Base-by-base conservation (phyloP, 2,329 filamentous ascomycete species). In the Fusarium mexicanum region DNA sequence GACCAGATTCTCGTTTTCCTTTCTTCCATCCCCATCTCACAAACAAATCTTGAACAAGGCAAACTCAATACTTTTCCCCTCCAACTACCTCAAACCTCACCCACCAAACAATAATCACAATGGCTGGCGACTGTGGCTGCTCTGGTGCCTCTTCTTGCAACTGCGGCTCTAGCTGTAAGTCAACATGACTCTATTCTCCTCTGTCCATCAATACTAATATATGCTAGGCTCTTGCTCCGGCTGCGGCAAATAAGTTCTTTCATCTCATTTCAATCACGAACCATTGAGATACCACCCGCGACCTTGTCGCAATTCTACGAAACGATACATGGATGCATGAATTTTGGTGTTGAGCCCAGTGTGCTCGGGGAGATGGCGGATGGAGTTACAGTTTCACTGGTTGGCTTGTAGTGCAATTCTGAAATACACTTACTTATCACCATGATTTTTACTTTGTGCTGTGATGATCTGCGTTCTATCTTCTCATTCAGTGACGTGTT, bases 121-220 rank as follows among this genome's bases (percentile, higher is more conserved):
- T 83, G 81, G 75, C 80, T 80, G 80, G 78, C 72, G 73, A 82
- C 78, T 82, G 81, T 73, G 81, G 80, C 73, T 83, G 81, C 78
- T 81, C 80, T 72, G 79, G 80, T 74, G 71, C 78, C 67, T 77
- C 79, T 69, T 69, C 77, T 67, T 82, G 81, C 79, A 81, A 78
- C 79, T 83, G 81, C 73, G 81, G 81, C 79, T 78, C 81, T 67
- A 78, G 77, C 78, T 83, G 81, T 83, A 75, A 54, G 81, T 79
- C 20, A 33, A 33, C 22, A 59, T 17, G 33, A 24, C 24, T n/a
- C 17, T 3, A 35, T 54, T n/a, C 20, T 5, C 16, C 5, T 53
- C 18, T 6, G 4, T 9, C 8, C 6, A 26, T 13, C 16, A 22
- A 18, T 61, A 60, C 72, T 80, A 50, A 81, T 60, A 17, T 14